Conservation (phyloP, 257 asterid species). For the Vinca minor region DNA sequence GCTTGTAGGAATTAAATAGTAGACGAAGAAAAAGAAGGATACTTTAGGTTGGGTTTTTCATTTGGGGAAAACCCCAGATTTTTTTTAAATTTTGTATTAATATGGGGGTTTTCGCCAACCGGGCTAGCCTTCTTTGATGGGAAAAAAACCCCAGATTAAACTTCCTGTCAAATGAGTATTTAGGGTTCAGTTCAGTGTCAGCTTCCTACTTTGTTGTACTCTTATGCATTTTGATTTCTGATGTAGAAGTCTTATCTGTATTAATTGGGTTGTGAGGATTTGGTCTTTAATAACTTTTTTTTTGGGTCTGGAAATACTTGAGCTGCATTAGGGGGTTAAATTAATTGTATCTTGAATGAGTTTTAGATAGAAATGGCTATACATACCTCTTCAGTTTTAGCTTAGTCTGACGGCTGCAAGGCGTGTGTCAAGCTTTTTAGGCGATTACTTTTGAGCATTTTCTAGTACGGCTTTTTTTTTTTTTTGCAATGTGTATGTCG, state of each 20-base stretch:
- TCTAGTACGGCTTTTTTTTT: neutral
- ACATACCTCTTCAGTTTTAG: neutral
- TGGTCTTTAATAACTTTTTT: too few species aligned
- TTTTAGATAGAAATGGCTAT: neutral
- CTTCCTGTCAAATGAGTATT: neutral
- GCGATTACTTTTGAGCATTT: neutral
- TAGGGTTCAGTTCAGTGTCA: neutral
- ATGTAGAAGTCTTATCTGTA: neutral
- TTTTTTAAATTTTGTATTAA: too few species aligned
- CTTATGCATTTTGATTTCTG: neutral
- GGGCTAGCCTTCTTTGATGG: too few species aligned
- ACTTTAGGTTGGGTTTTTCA: neutral
- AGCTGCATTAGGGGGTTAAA: neutral
- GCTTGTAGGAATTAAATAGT: neutral
- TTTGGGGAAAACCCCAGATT: constrained; percentile 1
- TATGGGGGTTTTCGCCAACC: too few species aligned
- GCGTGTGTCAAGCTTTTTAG: neutral
- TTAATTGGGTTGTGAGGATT: neutral
- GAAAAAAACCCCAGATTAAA: too few species aligned
- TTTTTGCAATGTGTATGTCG: neutral
- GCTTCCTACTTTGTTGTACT: neutral
- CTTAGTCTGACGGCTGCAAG: too few species aligned
- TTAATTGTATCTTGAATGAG: constrained; percentile 1
- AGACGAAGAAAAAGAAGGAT: neutral
- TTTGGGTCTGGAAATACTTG: neutral